Evolutionary conservation across 495 filamentous ascomycete genomes (phyloP), one percentile per base, ranked within the genome.

Genomic region (Trichoderma orchidacearum): DNA sequence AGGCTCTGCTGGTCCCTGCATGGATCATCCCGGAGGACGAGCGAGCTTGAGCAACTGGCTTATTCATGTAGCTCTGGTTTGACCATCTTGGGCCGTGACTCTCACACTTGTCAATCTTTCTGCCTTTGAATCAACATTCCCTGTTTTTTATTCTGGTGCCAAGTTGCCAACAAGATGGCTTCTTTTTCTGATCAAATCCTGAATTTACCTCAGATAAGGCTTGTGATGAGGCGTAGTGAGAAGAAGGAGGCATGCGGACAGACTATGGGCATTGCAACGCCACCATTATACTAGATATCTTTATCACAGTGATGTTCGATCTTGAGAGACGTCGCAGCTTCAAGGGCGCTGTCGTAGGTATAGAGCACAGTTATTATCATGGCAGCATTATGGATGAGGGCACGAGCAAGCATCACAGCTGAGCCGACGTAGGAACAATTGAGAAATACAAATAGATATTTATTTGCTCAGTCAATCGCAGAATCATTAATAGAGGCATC

Each of bases 61-160:
- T 91, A 72, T 80, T 86, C 65, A 78, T 88, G 57, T 86, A 91
- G 63, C 89, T 89, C 68, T n/a, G n/a, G n/a, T 88, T 85, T 64
- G 77, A 89, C 27, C 84, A 89, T 62, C 85, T 0, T 91, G 82
- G 83, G 85, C 87, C 35, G 81, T 89, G 5, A 81, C 89, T 29
- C 87, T 87, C 8, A 85, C 90, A 61, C 86, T 89, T 61, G 75
- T 91, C 51, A 87, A 87, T 0, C 87, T 86, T 5, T 79, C 81
- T 0, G 83, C 84, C 1, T 89, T 86, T 72, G 79, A 85, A n/a
- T 85, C 85, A 3, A 78, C 70, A 5, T 83, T 86, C 70, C 79
- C 80, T 0, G 84, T 84, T 27, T 66, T 80, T n/a, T n/a, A n/a
- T n/a, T n/a, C 53, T 83, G 83, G 0, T 89, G 89, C 67, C 86